A percentile compares a stretch with the other conserved stretches of the same genome.
Conservation (phyloP, 495 filamentous ascomycete genomes). For the Astrothelium macrocarpum region DNA sequence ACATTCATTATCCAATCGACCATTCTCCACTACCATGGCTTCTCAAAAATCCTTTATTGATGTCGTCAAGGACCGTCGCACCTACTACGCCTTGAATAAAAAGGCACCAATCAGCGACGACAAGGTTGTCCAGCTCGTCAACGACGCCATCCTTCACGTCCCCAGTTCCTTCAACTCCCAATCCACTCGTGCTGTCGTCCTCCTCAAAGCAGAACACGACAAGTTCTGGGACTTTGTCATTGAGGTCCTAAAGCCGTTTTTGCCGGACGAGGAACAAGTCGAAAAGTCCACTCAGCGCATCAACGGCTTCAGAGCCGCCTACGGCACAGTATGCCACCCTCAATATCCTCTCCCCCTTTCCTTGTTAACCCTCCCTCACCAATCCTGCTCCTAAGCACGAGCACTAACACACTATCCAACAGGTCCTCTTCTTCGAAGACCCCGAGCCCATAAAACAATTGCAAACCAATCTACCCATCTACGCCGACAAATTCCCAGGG, state of each 20-base stretch:
- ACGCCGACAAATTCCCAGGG: constrained; percentile 52
- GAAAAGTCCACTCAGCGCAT: constrained; percentile 40
- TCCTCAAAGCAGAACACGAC: constrained; percentile 53
- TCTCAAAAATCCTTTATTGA: constrained; percentile 37
- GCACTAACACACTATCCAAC: constrained; percentile 6
- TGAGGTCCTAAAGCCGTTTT: constrained; percentile 45
- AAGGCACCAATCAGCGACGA: constrained; percentile 42
- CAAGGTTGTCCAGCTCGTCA: constrained; percentile 48
- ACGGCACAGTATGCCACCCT: constrained; percentile 42
- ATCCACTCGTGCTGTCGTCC: constrained; percentile 49
- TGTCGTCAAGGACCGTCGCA: constrained; percentile 47
- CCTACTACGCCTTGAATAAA: constrained; percentile 51
- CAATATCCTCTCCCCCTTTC: constrained; percentile 2
- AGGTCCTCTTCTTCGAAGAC: constrained; percentile 61
- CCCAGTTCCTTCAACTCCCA: constrained; percentile 61
- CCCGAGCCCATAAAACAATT: constrained; percentile 39
- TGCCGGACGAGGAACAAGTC: constrained; percentile 42
- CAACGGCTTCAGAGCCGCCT: constrained; percentile 44
- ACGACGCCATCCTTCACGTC: constrained; percentile 43
- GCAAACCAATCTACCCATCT: constrained; percentile 44
- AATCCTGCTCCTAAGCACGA: not conserved
- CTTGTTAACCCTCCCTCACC: not conserved
- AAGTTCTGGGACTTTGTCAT: constrained; percentile 53
- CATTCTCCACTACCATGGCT: not conserved
- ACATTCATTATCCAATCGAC: not conserved